Conservation (phyloP, 23 red algal genomes). For the Cyanidioschyzon merolae region DNA sequence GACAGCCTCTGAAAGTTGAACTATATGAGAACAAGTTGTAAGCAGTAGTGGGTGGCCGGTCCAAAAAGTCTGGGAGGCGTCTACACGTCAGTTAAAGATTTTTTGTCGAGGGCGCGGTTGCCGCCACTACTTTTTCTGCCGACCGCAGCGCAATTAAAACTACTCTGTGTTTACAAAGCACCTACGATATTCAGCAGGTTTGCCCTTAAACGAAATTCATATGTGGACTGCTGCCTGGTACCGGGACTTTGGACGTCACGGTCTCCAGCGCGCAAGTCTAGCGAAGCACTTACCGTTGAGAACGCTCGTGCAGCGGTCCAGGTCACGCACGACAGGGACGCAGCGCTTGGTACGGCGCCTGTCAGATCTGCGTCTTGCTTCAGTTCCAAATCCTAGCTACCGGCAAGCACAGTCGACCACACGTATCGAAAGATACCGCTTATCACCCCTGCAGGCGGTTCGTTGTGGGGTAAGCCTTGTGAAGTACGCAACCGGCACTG, state of each 20-base stretch:
- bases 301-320: not conserved
- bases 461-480: not conserved
- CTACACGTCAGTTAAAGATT: not conserved
- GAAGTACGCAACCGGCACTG: constrained; percentile 1
- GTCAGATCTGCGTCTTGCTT: not conserved
- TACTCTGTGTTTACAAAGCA: not conserved
- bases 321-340: not conserved
- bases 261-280: not conserved
- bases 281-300: not conserved
- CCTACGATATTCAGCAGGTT: no score
- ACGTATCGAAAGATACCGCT: not conserved
- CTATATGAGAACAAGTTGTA: no score
- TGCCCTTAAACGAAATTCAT: no score
- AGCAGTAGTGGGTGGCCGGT: no score
- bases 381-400: not conserved
- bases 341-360: not conserved
- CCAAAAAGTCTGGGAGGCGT: not conserved
- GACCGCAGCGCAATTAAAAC: not conserved
- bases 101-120: not conserved
- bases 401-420: not conserved
- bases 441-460: not conserved
- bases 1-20: no score
- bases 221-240: not conserved
- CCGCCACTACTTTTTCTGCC: not conserved
- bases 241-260: not conserved